These are phyloP conservation scores for Ceratobasidium papillatum DNA, from an alignment of 1,284 basidiomycete species.

Conservation along the genomic window DNA sequence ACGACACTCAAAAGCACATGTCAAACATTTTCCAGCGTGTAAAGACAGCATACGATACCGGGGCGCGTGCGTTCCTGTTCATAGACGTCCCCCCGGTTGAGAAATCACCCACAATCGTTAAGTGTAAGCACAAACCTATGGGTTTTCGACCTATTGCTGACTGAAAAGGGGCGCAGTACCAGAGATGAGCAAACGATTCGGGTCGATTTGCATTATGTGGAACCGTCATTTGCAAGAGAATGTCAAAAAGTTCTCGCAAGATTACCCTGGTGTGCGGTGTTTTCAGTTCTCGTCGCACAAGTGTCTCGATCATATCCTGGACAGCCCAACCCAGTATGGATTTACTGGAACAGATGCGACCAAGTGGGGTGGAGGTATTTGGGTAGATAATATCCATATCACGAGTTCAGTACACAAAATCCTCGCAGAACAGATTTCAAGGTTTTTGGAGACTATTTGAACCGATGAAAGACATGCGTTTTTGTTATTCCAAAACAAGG, in stretches of 20 bases:
- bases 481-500: not conserved
- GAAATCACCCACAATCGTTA: conserved; percentile 41
- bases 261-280: conserved; percentile 8
- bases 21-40: conserved; percentile 39
- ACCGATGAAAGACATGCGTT: not conserved
- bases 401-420: conserved; percentile 39
- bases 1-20: not conserved
- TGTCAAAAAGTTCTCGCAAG: conserved; percentile 10
- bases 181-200: not conserved
- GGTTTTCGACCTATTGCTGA: not conserved
- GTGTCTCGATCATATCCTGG: conserved; percentile 28
- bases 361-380: conserved; percentile 34
- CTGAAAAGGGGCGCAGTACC: not conserved
- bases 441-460: conserved; percentile 21
- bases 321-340: conserved; percentile 29
- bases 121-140: not conserved
- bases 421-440: conserved; percentile 17
- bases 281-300: conserved; percentile 41
- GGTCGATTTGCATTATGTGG: conserved; percentile 31
- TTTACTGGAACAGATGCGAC: conserved; percentile 19
- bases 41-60: conserved; percentile 43
- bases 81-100: conserved; percentile 45
- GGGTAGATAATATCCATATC: conserved; percentile 42
- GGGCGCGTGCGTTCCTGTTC: conserved; percentile 45
- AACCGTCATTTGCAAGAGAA: conserved; percentile 17